phyloP scores from a whole-genome alignment of 208 protist genomes.

The Leishmania major region DNA sequence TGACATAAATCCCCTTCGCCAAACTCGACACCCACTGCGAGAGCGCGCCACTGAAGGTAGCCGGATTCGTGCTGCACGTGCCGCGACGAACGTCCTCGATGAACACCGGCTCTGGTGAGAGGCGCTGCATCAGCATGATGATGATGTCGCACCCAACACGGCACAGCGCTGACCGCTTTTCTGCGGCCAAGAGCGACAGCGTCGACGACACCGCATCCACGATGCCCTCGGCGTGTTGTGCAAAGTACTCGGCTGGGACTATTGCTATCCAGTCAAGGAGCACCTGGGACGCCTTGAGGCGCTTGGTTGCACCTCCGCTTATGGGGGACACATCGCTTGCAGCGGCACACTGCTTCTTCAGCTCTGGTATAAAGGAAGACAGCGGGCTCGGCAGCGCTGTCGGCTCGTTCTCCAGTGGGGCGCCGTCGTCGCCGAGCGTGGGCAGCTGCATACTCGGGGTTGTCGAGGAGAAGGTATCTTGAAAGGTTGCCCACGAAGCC shows the following conservation, averaged over 20 bases:
- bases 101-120: conserved; percentile 40
- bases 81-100: conserved; percentile 28
- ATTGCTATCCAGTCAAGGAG: conserved; percentile 58
- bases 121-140: conserved; percentile 40
- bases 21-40: conserved; percentile 55
- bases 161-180: conserved; percentile 85
- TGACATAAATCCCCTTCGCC: conserved; percentile 77
- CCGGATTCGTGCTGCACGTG: conserved; percentile 17
- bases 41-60: conserved; percentile 34
- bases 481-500: conserved; percentile 11
- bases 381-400: conserved; percentile 31
- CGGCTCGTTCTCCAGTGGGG: conserved; percentile 14
- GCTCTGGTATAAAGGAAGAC: conserved; percentile 24
- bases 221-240: conserved; percentile 24
- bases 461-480: conserved; percentile 13
- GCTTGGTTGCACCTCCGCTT: conserved; percentile 28
- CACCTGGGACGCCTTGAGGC: conserved; percentile 56
- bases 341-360: conserved; percentile 26
- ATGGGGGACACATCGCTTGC: conserved; percentile 20
- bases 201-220: conserved; percentile 28
- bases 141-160: conserved; percentile 68
- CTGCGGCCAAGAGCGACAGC: conserved; percentile 47
- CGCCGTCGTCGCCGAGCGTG: conserved; percentile 7
- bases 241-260: conserved; percentile 38
- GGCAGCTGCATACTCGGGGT: conserved; percentile 4